Evolutionary conservation across 768 basidiomycete genomes (phyloP).

Genomic region (Clitopilus hobsonii): DNA sequence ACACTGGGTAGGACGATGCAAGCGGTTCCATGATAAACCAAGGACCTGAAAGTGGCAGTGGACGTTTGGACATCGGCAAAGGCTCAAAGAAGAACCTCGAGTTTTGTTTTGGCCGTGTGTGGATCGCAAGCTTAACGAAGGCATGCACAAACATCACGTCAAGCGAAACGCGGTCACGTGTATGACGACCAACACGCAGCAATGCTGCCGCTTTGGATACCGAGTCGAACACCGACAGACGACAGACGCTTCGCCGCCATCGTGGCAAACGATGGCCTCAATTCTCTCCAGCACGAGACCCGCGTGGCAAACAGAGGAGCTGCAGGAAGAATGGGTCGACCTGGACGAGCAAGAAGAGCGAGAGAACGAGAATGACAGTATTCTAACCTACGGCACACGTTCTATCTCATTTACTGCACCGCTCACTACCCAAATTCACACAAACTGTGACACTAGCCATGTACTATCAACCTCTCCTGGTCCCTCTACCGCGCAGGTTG

Average conservation of each 20-base stretch:
- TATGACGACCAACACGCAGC: conserved; percentile 5
- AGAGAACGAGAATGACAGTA: conserved; percentile 28
- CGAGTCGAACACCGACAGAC: conserved; percentile 2
- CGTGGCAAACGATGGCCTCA: conserved; percentile 26
- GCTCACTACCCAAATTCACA: conserved; percentile 49
- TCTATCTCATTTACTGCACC: conserved; percentile 58
- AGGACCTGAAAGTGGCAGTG: too few species aligned
- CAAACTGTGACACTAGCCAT: conserved; percentile 25
- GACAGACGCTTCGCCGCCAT: conserved; percentile 7
- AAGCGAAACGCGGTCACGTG: conserved; percentile 16
- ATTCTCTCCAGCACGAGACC: conserved; percentile 29
- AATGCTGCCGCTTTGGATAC: conserved; percentile 1
- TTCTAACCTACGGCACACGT: conserved; percentile 41
- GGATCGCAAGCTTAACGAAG: too few species aligned
- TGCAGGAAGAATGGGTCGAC: conserved; percentile 90
- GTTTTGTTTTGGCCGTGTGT: too few species aligned
- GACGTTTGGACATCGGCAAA: too few species aligned
- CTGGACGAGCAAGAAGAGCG: conserved; percentile 34
- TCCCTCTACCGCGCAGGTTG: conserved; percentile 26
- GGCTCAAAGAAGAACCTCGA: too few species aligned
- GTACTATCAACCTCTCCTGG: background rate
- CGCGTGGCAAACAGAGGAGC: conserved; percentile 86
- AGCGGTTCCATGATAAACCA: too few species aligned
- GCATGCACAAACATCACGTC: background rate
- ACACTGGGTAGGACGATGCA: too few species aligned